A percentile compares a stretch with the other conserved stretches of the same genome.
Conservation (phyloP, 768 basidiomycete genomes). For the Agaricus subrufescens region DNA sequence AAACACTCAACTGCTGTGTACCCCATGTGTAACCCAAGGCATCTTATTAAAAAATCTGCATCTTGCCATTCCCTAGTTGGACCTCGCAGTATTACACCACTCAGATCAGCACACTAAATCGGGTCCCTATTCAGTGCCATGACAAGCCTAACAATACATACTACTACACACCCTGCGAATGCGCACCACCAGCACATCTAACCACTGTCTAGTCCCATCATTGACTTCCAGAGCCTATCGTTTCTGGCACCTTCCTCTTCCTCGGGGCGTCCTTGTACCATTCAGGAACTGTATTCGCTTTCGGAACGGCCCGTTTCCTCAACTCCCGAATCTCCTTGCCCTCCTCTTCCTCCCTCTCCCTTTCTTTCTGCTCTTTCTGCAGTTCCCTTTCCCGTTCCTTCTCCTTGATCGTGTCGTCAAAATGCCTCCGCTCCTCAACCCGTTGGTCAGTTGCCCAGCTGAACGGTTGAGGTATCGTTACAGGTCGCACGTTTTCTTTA, state of each 20-base stretch:
- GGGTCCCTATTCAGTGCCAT: conserved; percentile 1
- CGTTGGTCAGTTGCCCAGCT: conserved; percentile 51
- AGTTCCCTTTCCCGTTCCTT: conserved; percentile 51
- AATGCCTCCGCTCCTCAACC: conserved; percentile 57
- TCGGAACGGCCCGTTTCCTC: conserved; percentile 58
- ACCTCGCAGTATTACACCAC: not conserved
- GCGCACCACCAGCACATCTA: not conserved
- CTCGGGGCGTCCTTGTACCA: conserved; percentile 75
- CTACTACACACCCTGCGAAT: not conserved
- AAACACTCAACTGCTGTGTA: no score
- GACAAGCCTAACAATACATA: conserved; percentile 7
- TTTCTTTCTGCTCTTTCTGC: conserved; percentile 40
- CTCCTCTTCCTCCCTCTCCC: conserved; percentile 48
- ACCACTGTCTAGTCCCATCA: not conserved
- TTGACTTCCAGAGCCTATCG: not conserved
- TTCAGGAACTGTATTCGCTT: conserved; percentile 67
- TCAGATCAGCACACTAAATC: conserved; percentile 4
- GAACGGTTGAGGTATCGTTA: conserved; percentile 38
- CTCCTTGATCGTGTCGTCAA: conserved; percentile 52
- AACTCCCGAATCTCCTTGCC: conserved; percentile 57
- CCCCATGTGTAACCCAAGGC: no score
- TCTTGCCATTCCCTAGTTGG: conserved; percentile 11
- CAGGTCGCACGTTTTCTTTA: conserved; percentile 43
- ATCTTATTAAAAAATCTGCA: conserved; percentile 3
- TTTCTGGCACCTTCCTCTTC: conserved; percentile 30